Conservation (phyloP, 371 early-diverging fungal genomes). For the Entomophthora muscae region DNA sequence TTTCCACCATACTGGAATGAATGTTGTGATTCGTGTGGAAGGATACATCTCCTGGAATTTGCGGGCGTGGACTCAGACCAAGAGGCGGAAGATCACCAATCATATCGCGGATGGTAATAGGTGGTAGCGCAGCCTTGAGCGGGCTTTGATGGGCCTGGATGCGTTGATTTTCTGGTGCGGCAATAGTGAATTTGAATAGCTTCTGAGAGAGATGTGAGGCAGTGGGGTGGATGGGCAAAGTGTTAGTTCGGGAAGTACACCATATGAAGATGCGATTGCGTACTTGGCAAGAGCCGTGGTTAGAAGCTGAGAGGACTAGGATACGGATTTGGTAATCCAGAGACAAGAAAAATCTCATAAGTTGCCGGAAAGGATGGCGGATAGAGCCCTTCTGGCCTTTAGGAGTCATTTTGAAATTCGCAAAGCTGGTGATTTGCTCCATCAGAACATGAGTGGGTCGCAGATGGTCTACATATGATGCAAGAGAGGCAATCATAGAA, state of each 20-base stretch:
- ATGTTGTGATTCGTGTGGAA: background rate
- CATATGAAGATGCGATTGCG: conserved; percentile 14
- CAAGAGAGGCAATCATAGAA: conserved; percentile 13
- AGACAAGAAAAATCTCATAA: conserved; percentile 12
- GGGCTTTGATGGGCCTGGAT: background rate
- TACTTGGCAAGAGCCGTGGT: conserved; percentile 12
- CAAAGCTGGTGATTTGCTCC: conserved; percentile 14
- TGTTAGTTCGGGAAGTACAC: conserved; percentile 12
- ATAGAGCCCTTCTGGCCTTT: background rate
- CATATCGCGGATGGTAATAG: conserved; percentile 4
- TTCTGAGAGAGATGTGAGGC: conserved; percentile 4
- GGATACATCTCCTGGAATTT: background rate
- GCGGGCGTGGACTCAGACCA: background rate
- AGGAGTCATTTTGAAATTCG: background rate
- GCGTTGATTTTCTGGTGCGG: background rate
- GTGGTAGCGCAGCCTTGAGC: background rate
- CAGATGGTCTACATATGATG: conserved; percentile 14
- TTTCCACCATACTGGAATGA: no score
- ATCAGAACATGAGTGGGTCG: conserved; percentile 12
- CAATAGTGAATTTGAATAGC: background rate
- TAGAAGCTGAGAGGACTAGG: conserved; percentile 11
- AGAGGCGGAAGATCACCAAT: conserved; percentile 11
- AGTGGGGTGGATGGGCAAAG: conserved; percentile 8
- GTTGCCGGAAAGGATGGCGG: conserved; percentile 7
- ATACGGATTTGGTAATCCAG: conserved; percentile 14